These are phyloP conservation scores for Coelastrella sp. DNA, from an alignment of 139 green algal species.

Conservation along the genomic window DNA sequence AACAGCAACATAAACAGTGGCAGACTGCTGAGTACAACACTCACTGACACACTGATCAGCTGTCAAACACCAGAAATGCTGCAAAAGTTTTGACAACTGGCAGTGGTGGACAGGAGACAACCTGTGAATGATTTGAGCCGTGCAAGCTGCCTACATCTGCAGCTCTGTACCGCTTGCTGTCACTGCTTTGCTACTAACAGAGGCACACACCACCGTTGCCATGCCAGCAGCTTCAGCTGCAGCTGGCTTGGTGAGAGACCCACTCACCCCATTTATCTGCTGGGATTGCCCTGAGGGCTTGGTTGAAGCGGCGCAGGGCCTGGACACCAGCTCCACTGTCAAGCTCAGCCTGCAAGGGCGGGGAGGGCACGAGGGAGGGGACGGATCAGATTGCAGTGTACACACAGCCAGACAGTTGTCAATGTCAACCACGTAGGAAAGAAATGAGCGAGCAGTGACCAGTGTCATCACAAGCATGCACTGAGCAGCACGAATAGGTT, in stretches of 20 bases:
- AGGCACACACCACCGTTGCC: not conserved
- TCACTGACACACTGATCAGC: not conserved
- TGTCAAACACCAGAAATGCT: not conserved
- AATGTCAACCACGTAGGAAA: no score
- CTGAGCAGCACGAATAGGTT: no score
- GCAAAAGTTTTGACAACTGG: not conserved
- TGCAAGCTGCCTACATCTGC: not conserved
- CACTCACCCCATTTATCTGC: conserved; percentile 76
- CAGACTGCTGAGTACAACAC: not conserved
- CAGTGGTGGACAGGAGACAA: no score
- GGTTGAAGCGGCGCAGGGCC: conserved; percentile 88
- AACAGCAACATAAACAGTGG: not conserved
- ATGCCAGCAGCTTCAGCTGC: not conserved
- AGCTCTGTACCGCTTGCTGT: not conserved
- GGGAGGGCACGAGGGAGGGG: not conserved
- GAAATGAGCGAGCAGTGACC: no score
- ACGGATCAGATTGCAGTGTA: not conserved
- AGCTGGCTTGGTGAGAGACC: not conserved
- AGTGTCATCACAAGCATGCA: no score
- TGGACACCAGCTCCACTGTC: conserved; percentile 74
- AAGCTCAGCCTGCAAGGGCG: conserved; percentile 75
- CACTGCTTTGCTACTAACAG: not conserved
- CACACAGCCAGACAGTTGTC: not conserved
- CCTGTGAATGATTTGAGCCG: no score
- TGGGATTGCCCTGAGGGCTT: conserved; percentile 69